phyloP scores from a whole-genome alignment of 2,329 filamentous ascomycete species.

The Sporothrix inflata region DNA sequence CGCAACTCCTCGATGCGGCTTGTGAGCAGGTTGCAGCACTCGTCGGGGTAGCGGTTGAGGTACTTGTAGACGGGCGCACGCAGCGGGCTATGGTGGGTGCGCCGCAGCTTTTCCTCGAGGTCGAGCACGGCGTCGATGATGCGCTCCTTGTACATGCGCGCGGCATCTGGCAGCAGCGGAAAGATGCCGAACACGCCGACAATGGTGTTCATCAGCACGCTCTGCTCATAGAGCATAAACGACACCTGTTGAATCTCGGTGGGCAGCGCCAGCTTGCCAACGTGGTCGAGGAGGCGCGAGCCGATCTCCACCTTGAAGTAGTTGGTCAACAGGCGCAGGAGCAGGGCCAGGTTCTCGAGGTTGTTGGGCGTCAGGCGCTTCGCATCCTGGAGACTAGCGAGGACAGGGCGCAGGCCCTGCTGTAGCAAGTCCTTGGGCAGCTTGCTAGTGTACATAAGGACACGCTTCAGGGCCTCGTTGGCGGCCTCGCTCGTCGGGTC shows the following conservation, averaged over 20 bases:
- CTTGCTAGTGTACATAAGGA: constrained; percentile 86
- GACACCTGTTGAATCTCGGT: constrained; percentile 83
- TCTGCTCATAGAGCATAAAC: constrained; percentile 92
- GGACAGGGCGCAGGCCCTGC: constrained; percentile 88
- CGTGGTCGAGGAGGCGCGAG: constrained; percentile 86
- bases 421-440: constrained; percentile 94
- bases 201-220: constrained; percentile 90
- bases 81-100: constrained; percentile 91
- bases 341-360: constrained; percentile 84
- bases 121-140: constrained; percentile 89
- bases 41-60: constrained; percentile 87
- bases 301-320: constrained; percentile 99
- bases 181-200: constrained; percentile 96
- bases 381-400: constrained; percentile 93
- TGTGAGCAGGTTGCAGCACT: constrained; percentile 82
- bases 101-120: constrained; percentile 79
- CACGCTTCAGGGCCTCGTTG: constrained; percentile 84
- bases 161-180: constrained; percentile 87
- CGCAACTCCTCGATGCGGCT: constrained; percentile 79
- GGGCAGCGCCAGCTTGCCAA: constrained; percentile 86
- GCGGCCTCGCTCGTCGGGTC: constrained; percentile 91
- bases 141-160: constrained; percentile 86
- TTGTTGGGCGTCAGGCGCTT: constrained; percentile 87
- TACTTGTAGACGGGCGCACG: constrained; percentile 88
- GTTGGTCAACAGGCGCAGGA: constrained; percentile 89